phyloP scores from a whole-genome alignment of 495 filamentous ascomycete genomes.

The Opeltia flavorubescens region DNA sequence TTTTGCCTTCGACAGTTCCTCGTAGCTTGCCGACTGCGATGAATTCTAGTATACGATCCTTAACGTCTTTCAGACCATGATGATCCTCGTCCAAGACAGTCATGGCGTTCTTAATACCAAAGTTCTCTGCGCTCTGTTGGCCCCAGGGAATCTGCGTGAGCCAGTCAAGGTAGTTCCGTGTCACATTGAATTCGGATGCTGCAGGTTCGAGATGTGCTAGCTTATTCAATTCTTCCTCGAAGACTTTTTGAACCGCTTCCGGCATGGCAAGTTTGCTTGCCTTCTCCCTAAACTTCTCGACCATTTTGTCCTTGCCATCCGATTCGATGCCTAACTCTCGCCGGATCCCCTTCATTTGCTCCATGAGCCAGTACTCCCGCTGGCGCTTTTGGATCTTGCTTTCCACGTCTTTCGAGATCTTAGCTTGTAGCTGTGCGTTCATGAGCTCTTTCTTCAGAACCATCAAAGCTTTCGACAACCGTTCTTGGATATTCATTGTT shows the following conservation, averaged over 20 bases:
- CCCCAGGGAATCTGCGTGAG: slow-evolving; percentile 98
- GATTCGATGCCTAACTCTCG: slow-evolving; percentile 91
- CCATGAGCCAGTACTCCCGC: slow-evolving; percentile 97
- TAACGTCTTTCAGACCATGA: slow-evolving; percentile 94
- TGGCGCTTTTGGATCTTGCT: slow-evolving; percentile 95
- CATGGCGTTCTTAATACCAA: slow-evolving; percentile 82
- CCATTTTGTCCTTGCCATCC: slow-evolving; percentile 93
- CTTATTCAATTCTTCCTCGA: slow-evolving; percentile 96
- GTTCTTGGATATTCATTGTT: slow-evolving; percentile 73
- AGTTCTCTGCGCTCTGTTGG: slow-evolving; percentile 89
- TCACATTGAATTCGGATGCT: slow-evolving; percentile 97
- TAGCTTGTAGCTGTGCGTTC: slow-evolving; percentile 92
- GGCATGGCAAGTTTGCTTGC: slow-evolving; percentile 92
- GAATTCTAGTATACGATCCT: slow-evolving; percentile 96
- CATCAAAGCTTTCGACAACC: slow-evolving; percentile 75
- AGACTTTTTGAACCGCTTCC: slow-evolving; percentile 88
- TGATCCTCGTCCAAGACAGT: slow-evolving; percentile 92
- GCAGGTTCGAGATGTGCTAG: slow-evolving; percentile 86
- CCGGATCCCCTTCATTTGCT: slow-evolving; percentile 99
- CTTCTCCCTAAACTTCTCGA: slow-evolving; percentile 95
- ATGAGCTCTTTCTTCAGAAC: slow-evolving; percentile 96
- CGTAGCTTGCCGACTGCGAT: slow-evolving; percentile 96
- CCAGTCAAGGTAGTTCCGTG: slow-evolving; percentile 98
- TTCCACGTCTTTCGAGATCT: slow-evolving; percentile 97
- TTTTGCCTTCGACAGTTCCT: slow-evolving; percentile 96